A percentile compares a stretch with the other conserved stretches of the same genome.
These are phyloP conservation scores for Nepenthes gracilis DNA, from an alignment of 148 eudicot genomes.

Conservation along the genomic window DNA sequence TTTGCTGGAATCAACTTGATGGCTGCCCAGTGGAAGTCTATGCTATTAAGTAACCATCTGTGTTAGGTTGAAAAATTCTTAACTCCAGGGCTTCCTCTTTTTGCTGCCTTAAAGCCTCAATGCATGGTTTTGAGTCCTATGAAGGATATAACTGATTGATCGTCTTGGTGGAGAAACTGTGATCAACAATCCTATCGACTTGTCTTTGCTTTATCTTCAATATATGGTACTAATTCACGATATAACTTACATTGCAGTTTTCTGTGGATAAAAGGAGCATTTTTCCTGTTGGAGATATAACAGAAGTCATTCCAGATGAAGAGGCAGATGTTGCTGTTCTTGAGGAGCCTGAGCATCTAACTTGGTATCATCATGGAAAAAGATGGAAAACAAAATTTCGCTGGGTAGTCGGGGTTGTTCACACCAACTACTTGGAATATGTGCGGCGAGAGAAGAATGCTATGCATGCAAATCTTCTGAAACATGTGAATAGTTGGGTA, in stretches of 20 bases:
- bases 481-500: constrained; percentile 77
- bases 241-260: constrained; percentile 42
- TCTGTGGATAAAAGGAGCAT: constrained; percentile 76
- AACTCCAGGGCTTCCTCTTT: too few relatives aligned
- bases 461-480: constrained; percentile 55
- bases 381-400: constrained; percentile 86
- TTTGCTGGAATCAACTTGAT: too few relatives aligned
- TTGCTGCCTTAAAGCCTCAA: too few relatives aligned
- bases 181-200: too few relatives aligned
- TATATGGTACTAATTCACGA: not conserved
- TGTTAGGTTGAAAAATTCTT: too few relatives aligned
- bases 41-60: too few relatives aligned
- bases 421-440: constrained; percentile 90
- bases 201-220: too few relatives aligned
- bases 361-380: constrained; percentile 98
- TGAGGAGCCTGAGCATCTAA: constrained; percentile 98
- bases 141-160: too few relatives aligned
- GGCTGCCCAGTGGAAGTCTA: too few relatives aligned
- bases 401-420: constrained; percentile 75
- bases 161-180: too few relatives aligned
- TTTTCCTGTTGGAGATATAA: constrained; percentile 86
- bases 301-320: constrained; percentile 71
- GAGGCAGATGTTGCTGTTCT: constrained; percentile 93
- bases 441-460: constrained; percentile 84
- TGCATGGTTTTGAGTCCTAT: too few relatives aligned